Evolutionary conservation across 805 yeast genomes (phyloP), one percentile per base, ranked within the genome.

Genomic region (Teunomyces kruisii): DNA sequence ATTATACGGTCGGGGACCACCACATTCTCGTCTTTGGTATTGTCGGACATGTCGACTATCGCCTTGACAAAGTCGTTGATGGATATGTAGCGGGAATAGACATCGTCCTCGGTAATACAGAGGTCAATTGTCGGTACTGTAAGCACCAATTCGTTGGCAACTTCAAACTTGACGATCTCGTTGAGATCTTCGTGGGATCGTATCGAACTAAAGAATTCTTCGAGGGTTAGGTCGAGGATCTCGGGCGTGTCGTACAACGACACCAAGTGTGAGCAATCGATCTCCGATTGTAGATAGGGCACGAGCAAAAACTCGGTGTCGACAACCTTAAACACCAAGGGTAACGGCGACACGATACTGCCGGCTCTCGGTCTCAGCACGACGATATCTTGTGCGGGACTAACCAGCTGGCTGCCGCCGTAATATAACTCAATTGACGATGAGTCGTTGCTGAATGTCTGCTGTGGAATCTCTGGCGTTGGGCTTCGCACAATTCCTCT

Each of bases 71-170:
- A 55, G 46, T 65, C 71, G 13, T 48, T 49, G 10, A 68, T 45
- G 2, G 54, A 51, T 13, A 62, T 47, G 15, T 61, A 59, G 15
- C 55, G 47, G 3, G 65, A 45, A 45, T 64, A 61, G 3, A 58
- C 50, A 40, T 64, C 57, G 47, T 66, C 70, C 43, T 69, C 72
- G 1, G 68, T 48, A n/a, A 69, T 52, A n/a, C 43, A 39, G 19
- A 67, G 50, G 6, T 50, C 52, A 26, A 69, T 47, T 45, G 67
- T 67, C 2, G 68, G 65, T 9, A 67, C 44, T 6, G 47, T 50
- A 12, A 68, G 48, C 4, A 52, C 52, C 32, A 66, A 47, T 37
- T 68, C 72, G 13, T 67, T 62, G 13, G 52, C 52, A 6, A 50
- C 48, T 12, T 56, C 48, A 32, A 64, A 58, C 10, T 52, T 46